Base-by-base conservation (phyloP, 2,329 filamentous ascomycete genomes). In the Aspergillus arachidicola region DNA sequence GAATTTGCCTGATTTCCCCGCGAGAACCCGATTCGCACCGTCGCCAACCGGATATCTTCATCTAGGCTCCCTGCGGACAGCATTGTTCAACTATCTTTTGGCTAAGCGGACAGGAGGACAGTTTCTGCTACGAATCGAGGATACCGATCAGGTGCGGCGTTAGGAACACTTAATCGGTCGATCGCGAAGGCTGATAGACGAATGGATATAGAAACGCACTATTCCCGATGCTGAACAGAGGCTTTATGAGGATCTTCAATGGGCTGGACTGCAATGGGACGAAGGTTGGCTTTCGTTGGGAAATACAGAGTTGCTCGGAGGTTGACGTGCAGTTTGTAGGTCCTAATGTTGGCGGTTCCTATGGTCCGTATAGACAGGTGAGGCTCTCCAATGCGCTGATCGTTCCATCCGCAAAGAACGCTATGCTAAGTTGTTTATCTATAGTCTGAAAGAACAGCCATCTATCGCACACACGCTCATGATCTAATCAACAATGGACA, bases 41-140 rank as follows among this genome's bases (percentile, higher is more conserved):
- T 98, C 95, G 1, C 95, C 95, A 0, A 99, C 95, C 0, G 95
- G 95, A 1, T 94, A 94, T 72, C 84, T 99, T 28, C 95, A 99
- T 78, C 83, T 99, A 14, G 95, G 95, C 4, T 97, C 94, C 0
- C 79, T 99, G 41, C 86, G 95, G 63, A 99, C 95, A 0, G 96
- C 96, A 0, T 80, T 99, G n/a, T 98, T 93, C 82, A 98, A 97
- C 73, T 97, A 94, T 69, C 82, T 99, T 5, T 84, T 96, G n/a
- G 94, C 95, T 0, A 91, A 89, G 72, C 88, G 90, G 3, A 97
- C 95, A 0, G 89, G 91, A 5, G 95, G 95, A 7, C 91, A 96
- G 75, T 99, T 99, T 72, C 80, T 99, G 12, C 81, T 99, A 57
- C 88, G 95, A 11, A 89, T 99, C 66, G 95, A 99, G 81, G 95